A percentile compares a stretch with the other conserved stretches of the same genome.
Conservation (phyloP, 805 yeast species). For the Candida loeiensis region DNA sequence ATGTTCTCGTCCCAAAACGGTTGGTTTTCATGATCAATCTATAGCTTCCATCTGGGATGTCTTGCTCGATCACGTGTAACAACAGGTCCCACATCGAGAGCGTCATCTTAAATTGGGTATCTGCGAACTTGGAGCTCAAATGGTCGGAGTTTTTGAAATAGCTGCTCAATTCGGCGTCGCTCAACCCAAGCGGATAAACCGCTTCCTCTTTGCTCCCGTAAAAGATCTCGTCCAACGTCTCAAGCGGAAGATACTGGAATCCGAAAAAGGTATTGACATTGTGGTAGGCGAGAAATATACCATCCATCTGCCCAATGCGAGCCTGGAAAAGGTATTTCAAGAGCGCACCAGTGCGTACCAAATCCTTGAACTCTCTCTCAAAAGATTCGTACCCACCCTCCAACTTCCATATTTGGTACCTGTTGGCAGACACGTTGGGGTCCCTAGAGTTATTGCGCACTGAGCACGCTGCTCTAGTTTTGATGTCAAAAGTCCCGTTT, state of each 20-base stretch:
- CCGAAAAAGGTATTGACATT: constrained; percentile 80
- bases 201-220: constrained; percentile 19
- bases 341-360: constrained; percentile 66
- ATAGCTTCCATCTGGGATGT: constrained; percentile 25
- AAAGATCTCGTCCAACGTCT: constrained; percentile 57
- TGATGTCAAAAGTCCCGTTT: constrained; percentile 86
- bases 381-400: constrained; percentile 74
- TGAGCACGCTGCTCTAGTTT: constrained; percentile 87
- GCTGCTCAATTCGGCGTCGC: constrained; percentile 7
- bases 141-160: constrained; percentile 18
- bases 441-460: constrained; percentile 73
- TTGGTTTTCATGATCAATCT: constrained; percentile 25
- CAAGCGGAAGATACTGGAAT: constrained; percentile 79
- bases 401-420: constrained; percentile 62
- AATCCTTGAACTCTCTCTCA: constrained; percentile 74
- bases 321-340: constrained; percentile 89
- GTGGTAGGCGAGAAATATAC: constrained; percentile 89
- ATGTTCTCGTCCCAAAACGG: constrained; percentile 10
- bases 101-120: constrained; percentile 56
- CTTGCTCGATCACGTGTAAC: constrained; percentile 25
- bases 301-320: constrained; percentile 94
- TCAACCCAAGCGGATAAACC: constrained; percentile 7
- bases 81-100: constrained; percentile 26
- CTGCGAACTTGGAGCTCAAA: constrained; percentile 53
- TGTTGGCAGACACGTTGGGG: constrained; percentile 51